phyloP scores from a whole-genome alignment of 768 basidiomycete species.

The Naematelia aurantialba region DNA sequence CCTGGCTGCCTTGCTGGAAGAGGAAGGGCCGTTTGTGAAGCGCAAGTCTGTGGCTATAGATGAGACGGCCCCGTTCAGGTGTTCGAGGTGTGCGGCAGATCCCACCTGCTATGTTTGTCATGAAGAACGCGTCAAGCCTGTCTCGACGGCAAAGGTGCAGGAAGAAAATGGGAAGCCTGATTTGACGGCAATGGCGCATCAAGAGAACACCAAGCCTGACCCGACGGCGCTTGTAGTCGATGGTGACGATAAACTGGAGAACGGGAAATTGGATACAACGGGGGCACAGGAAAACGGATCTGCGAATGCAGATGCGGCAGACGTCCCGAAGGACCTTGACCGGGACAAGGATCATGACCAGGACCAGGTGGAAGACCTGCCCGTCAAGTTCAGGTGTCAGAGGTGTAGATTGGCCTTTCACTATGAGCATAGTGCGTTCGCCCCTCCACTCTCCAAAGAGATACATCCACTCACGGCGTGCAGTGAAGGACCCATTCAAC shows the following conservation, averaged over 20 bases:
- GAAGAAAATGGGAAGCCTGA: neutral
- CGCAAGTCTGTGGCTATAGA: conserved; percentile 29
- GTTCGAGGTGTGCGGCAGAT: conserved; percentile 22
- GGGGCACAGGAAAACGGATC: neutral
- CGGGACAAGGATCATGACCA: conserved; percentile 50
- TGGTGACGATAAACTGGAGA: neutral
- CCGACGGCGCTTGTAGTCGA: neutral
- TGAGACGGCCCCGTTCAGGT: conserved; percentile 24
- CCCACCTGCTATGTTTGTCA: conserved; percentile 35
- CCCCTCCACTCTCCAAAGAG: neutral
- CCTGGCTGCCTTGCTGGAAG: conserved; percentile 11
- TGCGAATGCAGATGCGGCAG: neutral
- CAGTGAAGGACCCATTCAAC: conserved; percentile 51
- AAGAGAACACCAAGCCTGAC: neutral
- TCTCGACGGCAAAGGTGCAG: neutral
- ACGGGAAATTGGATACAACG: neutral
- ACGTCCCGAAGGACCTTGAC: too few species aligned
- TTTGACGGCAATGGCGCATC: neutral
- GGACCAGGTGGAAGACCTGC: conserved; percentile 52
- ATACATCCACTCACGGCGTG: neutral
- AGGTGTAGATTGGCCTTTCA: conserved; percentile 79
- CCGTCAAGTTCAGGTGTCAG: conserved; percentile 71
- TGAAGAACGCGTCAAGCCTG: conserved; percentile 6
- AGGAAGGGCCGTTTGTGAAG: conserved; percentile 31
- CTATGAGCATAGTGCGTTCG: conserved; percentile 60